Conservation (phyloP, 306 rosid genomes). For the Carpinus viminea region DNA sequence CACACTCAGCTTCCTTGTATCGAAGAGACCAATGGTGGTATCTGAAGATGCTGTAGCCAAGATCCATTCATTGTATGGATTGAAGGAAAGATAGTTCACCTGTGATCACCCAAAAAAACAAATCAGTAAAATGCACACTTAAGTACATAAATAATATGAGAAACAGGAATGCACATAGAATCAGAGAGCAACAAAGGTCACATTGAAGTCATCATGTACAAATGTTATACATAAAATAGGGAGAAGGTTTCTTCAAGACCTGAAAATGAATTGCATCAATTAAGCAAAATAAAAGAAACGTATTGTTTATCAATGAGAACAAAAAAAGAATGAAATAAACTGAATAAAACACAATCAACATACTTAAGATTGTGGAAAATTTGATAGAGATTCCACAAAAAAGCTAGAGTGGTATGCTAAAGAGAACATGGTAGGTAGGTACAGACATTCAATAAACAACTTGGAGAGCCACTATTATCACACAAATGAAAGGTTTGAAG, state of each 20-base stretch:
- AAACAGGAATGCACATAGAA: background rate
- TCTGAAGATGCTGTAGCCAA: constrained; percentile 97
- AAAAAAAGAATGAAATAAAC: background rate
- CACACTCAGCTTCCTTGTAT: constrained; percentile 62
- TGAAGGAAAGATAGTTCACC: constrained; percentile 91
- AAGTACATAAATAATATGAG: background rate
- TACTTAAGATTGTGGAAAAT: background rate
- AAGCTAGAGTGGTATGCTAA: background rate
- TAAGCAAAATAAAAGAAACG: background rate
- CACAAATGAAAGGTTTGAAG: background rate
- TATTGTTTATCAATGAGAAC: background rate
- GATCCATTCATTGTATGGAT: constrained; percentile 80
- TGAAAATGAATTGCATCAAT: background rate
- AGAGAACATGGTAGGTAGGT: background rate
- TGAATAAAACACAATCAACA: background rate
- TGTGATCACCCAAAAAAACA: constrained; percentile 30
- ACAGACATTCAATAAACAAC: background rate
- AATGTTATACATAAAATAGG: background rate
- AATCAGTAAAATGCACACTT: background rate
- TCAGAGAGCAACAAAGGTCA: background rate
- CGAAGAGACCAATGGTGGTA: constrained; percentile 73
- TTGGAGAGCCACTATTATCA: constrained; percentile 1
- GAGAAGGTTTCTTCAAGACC: background rate
- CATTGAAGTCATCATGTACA: background rate
- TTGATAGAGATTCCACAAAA: background rate